Conservation (phyloP, 108 stramenopile genomes). For the Nitzschia inconspicua region DNA sequence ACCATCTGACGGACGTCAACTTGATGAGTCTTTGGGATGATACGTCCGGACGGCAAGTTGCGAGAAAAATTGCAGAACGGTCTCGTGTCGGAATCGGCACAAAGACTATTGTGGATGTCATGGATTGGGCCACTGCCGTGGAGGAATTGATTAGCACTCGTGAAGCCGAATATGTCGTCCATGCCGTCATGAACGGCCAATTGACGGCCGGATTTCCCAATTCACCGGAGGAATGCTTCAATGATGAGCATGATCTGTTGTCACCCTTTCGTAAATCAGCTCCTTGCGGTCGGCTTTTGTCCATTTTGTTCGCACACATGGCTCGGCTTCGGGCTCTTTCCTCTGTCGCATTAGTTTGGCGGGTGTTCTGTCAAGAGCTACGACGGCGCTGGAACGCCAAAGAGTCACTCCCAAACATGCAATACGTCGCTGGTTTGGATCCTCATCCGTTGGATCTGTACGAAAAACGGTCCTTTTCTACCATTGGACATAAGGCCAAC, state of each 20-base stretch:
- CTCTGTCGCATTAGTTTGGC: slow-evolving; percentile 74
- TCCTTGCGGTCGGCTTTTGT: slow-evolving; percentile 79
- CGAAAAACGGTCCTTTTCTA: slow-evolving; percentile 26
- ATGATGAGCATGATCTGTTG: slow-evolving; percentile 15
- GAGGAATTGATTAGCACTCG: slow-evolving; percentile 39
- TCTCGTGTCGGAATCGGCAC: slow-evolving; percentile 55
- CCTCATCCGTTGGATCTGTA: slow-evolving; percentile 18
- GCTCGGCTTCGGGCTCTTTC: slow-evolving; percentile 62
- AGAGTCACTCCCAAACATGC: slow-evolving; percentile 74
- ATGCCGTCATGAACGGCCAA: slow-evolving; percentile 30
- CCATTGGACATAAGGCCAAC: slow-evolving; percentile 34
- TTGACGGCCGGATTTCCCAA: slow-evolving; percentile 40
- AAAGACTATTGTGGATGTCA: slow-evolving; percentile 57
- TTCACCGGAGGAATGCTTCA: slow-evolving; percentile 49
- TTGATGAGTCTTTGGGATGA: slow-evolving; percentile 49
- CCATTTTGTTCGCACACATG: slow-evolving; percentile 81
- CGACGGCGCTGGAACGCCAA: slow-evolving; percentile 66
- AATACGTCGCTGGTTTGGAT: slow-evolving; percentile 69
- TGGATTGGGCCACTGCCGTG: slow-evolving; percentile 71
- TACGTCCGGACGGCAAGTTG: slow-evolving; percentile 29
- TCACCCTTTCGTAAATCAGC: slow-evolving; percentile 54
- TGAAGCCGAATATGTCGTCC: slow-evolving; percentile 40
- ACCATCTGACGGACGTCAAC: slow-evolving; percentile 57
- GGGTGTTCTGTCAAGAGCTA: slow-evolving; percentile 67
- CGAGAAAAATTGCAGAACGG: slow-evolving; percentile 30